Evolutionary conservation across 768 basidiomycete genomes (phyloP), one percentile per base, ranked within the genome.

Genomic region (Kwoniella sp.): DNA sequence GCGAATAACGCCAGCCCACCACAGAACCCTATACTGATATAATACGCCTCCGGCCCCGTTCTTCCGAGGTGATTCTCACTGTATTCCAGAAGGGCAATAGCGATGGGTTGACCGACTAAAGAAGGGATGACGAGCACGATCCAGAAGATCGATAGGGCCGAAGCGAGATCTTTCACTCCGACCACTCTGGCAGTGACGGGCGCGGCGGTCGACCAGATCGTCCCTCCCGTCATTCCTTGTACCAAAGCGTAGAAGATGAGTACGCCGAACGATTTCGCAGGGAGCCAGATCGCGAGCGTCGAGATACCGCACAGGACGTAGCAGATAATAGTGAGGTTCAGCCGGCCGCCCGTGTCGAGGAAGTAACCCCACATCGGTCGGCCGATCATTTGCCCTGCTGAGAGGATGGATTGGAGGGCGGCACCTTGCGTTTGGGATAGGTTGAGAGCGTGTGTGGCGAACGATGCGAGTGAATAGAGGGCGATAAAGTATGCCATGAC

Each of bases 181-280:
- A 53, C 71, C 76, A 25, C 87, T 89, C 65, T 87, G 87, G 54
- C 81, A 83, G 52, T 85, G 87, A 72, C 84, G 86, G 66, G 83
- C 82, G 41, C 87, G 84, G 69, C 79, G 88, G 69, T 89, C 88
- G 78, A 88, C 90, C 59, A 89, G 89, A 64, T 81, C 85, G 30
- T 90, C 86, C 69, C 89, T 86, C 25, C 90, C 86, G 89, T 67
- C 55, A 71, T 62, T 28, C 80, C 80, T 61, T 80, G 80, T 11
- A 81, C 62, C 22, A 79, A 47, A 4, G 79, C 77, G 61, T 78
- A 81, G 41, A 81, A 67, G 38, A 70, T 66, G 29, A 81, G 68
- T 5, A 81, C 72, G 31, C 73, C 77, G 50, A 79, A 80, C 38
- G 69, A 74, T 38, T 63, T 52, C 2, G 78, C 73, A 20, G 79